Conservation (phyloP, 495 filamentous ascomycete species). For the Elaphomyces granulatus region DNA sequence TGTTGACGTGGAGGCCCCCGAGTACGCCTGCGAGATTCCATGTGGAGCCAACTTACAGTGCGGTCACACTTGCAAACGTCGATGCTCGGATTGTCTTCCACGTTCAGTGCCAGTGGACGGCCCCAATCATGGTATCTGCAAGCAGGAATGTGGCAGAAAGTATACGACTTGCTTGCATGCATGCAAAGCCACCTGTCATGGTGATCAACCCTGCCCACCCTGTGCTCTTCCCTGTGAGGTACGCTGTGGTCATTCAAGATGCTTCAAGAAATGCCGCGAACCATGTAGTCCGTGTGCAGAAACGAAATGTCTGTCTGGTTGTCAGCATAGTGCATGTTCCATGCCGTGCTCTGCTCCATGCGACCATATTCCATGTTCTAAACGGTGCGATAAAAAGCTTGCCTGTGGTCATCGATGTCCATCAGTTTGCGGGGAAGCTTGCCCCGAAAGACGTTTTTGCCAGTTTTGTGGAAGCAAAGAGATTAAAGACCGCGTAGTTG, state of each 20-base stretch:
- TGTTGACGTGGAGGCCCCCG: slow-evolving; percentile 18
- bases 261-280: slow-evolving; percentile 42
- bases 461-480: slow-evolving; percentile 35
- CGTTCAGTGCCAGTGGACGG: slow-evolving; percentile 11
- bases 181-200: slow-evolving; percentile 43
- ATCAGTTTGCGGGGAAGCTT: slow-evolving; percentile 51
- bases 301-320: slow-evolving; percentile 38
- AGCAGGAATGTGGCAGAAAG: slow-evolving; percentile 35
- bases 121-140: slow-evolving; percentile 44
- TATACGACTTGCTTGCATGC: slow-evolving; percentile 45
- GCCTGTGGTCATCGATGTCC: slow-evolving; percentile 57
- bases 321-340: slow-evolving; percentile 40
- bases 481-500: slow-evolving; percentile 34
- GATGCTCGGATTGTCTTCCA: slow-evolving; percentile 36
- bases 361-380: slow-evolving; percentile 50
- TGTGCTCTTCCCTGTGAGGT: slow-evolving; percentile 46
- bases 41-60: slow-evolving; percentile 39
- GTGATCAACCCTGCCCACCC: slow-evolving; percentile 32
- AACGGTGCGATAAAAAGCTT: slow-evolving; percentile 42
- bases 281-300: slow-evolving; percentile 53
- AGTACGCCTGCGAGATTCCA: slow-evolving; percentile 29
- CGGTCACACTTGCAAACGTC: slow-evolving; percentile 43
- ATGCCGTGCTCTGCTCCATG: slow-evolving; percentile 52
- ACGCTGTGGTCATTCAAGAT: slow-evolving; percentile 46
- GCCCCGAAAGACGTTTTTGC: slow-evolving; percentile 41